Evolutionary conservation across 805 yeast species (phyloP).

Genomic region (Candida maris): DNA sequence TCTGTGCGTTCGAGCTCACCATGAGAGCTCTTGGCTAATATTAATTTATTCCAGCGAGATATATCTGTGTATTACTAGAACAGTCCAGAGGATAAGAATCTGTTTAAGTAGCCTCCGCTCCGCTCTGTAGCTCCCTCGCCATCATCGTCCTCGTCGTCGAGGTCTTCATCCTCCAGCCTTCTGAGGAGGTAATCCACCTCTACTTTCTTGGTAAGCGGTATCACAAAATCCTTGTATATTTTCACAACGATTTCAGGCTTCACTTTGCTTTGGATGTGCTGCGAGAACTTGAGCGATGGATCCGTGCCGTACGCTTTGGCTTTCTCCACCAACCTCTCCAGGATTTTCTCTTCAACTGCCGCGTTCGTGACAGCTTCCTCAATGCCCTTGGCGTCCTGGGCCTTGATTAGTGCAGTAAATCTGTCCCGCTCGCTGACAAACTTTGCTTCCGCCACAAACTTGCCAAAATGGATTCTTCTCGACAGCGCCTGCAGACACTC

Average conservation of each 20-base stretch:
- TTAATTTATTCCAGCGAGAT: background rate
- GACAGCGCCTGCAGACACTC: constrained; percentile 85
- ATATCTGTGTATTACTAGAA: constrained; percentile 13
- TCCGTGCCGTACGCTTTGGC: constrained; percentile 87
- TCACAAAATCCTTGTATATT: constrained; percentile 82
- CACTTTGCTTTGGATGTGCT: constrained; percentile 66
- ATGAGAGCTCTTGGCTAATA: constrained; percentile 55
- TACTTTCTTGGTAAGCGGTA: constrained; percentile 92
- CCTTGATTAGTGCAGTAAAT: constrained; percentile 62
- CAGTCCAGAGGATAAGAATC: constrained; percentile 23
- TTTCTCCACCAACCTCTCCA: constrained; percentile 73
- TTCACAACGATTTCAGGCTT: constrained; percentile 78
- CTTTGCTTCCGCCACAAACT: constrained; percentile 96
- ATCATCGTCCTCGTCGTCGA: constrained; percentile 28
- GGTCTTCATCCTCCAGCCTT: constrained; percentile 59
- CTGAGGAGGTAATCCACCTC: constrained; percentile 88
- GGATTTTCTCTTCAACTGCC: constrained; percentile 80
- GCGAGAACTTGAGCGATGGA: constrained; percentile 71
- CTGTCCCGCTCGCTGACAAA: constrained; percentile 62
- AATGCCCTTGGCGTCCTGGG: constrained; percentile 66
- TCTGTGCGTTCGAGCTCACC: constrained; percentile 87
- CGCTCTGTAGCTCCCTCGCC: constrained; percentile 17
- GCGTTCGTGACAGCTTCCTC: constrained; percentile 79
- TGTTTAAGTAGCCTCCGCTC: constrained; percentile 21
- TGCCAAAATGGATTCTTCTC: constrained; percentile 93